phyloP scores from a whole-genome alignment of 495 filamentous ascomycete species.

The Letharia lupina region DNA sequence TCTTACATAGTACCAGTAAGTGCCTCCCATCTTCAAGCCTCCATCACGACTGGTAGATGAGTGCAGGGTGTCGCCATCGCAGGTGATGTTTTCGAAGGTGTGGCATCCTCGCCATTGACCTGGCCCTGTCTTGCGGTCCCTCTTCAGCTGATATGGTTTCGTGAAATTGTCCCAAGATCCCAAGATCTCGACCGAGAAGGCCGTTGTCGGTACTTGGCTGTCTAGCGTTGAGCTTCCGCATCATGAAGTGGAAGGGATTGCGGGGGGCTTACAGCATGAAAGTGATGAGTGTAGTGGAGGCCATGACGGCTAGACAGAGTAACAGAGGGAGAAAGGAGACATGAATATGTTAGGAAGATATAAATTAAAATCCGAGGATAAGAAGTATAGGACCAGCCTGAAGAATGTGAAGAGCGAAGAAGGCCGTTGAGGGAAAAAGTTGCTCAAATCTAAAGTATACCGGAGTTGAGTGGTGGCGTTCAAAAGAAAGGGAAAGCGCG shows the following conservation, averaged over 20 bases:
- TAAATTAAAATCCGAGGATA: not conserved
- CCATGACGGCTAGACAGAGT: conserved; percentile 38
- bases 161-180: conserved; percentile 94
- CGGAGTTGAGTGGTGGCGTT: not conserved
- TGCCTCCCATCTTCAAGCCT: conserved; percentile 83
- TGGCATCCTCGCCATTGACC: conserved; percentile 81
- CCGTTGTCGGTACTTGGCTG: conserved; percentile 58
- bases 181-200: conserved; percentile 66
- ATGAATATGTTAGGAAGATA: not conserved
- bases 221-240: conserved; percentile 23
- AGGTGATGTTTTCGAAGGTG: conserved; percentile 73
- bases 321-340: not conserved
- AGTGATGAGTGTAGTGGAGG: conserved; percentile 66
- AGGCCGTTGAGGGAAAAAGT: not conserved
- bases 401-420: not conserved
- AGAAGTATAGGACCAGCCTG: conserved; percentile 12
- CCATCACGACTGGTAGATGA: conserved; percentile 55
- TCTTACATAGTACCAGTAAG: conserved; percentile 89
- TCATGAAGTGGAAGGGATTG: not conserved
- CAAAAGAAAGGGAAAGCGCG: not conserved
- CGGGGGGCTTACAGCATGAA: conserved; percentile 59
- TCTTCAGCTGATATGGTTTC: conserved; percentile 66
- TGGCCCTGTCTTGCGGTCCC: conserved; percentile 57
- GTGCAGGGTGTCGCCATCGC: conserved; percentile 57
- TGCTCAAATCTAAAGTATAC: no score